A percentile compares a stretch with the other conserved stretches of the same genome.
Evolutionary conservation across 2,329 filamentous ascomycete genomes (phyloP).

Genomic region (Sarocladiaceae sp.): DNA sequence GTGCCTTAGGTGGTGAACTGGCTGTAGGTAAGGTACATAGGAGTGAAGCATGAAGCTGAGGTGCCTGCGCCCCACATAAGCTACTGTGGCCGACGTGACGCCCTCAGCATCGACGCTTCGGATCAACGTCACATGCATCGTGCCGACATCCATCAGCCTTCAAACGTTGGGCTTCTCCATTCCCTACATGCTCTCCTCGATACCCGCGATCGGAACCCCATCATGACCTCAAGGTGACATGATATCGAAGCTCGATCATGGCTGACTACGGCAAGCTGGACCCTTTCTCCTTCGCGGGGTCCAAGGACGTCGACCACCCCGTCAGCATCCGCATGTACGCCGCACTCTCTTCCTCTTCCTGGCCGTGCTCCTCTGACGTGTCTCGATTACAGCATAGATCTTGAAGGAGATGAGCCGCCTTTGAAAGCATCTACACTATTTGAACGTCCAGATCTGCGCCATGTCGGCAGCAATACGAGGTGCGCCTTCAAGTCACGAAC

Average conservation of each 20-base stretch:
- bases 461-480: conserved; percentile 82
- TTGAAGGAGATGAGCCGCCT: conserved; percentile 38
- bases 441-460: conserved; percentile 70
- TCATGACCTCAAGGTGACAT: conserved; percentile 19
- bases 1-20: too few relatives aligned
- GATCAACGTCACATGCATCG: background rate
- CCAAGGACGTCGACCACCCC: conserved; percentile 72
- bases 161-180: too few relatives aligned
- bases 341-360: conserved; percentile 6
- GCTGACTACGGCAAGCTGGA: conserved; percentile 61
- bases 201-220: too few relatives aligned
- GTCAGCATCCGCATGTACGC: conserved; percentile 61
- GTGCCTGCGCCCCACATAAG: conserved; percentile 6
- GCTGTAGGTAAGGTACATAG: too few relatives aligned
- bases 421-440: conserved; percentile 62
- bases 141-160: background rate
- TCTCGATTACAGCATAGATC: conserved; percentile 33
- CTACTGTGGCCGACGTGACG: conserved; percentile 4
- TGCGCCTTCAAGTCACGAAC: conserved; percentile 21
- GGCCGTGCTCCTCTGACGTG: background rate
- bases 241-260: conserved; percentile 21
- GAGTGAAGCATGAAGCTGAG: too few relatives aligned
- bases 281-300: conserved; percentile 90
- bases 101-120: background rate
- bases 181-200: too few relatives aligned